Percentiles rank a stretch among this genome's conserved stretches.
These are phyloP conservation scores for Ambrosia artemisiifolia DNA, from an alignment of 129 eudicot genomes.

Conservation along the genomic window DNA sequence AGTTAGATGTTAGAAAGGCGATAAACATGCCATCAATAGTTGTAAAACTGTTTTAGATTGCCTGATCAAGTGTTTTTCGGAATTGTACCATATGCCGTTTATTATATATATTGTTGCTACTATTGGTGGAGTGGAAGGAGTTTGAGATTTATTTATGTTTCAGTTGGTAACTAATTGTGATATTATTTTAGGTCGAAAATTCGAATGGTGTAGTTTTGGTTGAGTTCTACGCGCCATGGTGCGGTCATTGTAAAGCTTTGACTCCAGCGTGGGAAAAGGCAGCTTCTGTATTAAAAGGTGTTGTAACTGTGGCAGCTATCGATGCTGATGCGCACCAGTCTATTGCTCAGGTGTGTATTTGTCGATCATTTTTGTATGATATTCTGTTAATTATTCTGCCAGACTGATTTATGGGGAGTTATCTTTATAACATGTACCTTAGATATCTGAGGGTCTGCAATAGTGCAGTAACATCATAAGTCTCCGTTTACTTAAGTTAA, in stretches of 20 bases:
- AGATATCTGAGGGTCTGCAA: neutral
- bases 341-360: conserved; percentile 70
- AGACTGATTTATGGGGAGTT: neutral
- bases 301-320: conserved; percentile 94
- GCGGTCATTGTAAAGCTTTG: conserved; percentile 89
- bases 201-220: conserved; percentile 83
- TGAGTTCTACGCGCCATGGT: conserved; percentile 96
- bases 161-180: neutral
- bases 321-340: conserved; percentile 92
- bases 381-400: neutral
- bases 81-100: neutral
- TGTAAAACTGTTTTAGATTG: neutral
- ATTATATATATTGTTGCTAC: neutral
- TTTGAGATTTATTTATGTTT: conserved; percentile 2
- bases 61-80: neutral
- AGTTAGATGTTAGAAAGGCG: too few species aligned
- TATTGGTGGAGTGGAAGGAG: neutral
- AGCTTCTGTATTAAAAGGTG: conserved; percentile 87
- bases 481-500: neutral
- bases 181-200: conserved; percentile 58
- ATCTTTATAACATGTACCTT: neutral
- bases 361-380: neutral
- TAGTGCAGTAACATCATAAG: neutral
- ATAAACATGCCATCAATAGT: neutral
- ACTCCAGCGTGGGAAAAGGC: conserved; percentile 92